These are phyloP conservation scores for Pinus albicaulis DNA, from an alignment of 75 land plant genomes.

Conservation along the genomic window DNA sequence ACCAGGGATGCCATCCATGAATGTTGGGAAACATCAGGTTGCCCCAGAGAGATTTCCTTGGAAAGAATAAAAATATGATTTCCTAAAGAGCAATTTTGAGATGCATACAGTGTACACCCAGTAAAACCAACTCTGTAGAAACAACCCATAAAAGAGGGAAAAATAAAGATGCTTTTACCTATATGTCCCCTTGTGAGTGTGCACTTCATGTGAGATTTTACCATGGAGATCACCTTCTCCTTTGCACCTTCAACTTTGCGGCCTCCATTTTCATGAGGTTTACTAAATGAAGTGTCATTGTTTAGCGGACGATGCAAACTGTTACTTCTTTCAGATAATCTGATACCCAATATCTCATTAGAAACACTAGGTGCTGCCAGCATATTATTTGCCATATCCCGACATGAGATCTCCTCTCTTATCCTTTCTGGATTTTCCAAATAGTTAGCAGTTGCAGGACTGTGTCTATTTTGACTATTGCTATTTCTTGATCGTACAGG, in stretches of 20 bases:
- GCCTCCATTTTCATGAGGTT: background rate
- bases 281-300: background rate
- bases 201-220: conserved; percentile 12
- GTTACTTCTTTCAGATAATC: background rate
- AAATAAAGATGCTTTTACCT: conserved; percentile 2
- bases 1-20: background rate
- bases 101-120: background rate
- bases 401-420: background rate
- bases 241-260: conserved; percentile 14
- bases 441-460: background rate
- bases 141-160: background rate
- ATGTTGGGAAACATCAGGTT: background rate
- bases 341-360: background rate
- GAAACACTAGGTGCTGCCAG: background rate
- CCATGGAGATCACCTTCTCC: conserved; percentile 19
- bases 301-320: background rate
- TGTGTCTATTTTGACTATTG: background rate
- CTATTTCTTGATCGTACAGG: background rate
- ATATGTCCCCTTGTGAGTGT: conserved; percentile 1
- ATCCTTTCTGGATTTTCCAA: background rate
- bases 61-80: background rate
- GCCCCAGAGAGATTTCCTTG: background rate
- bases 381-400: background rate
- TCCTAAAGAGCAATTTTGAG: background rate
- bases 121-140: background rate